These are phyloP conservation scores for Aureobasidium sp. DNA, from an alignment of 2,329 filamentous ascomycete species.

Conservation along the genomic window DNA sequence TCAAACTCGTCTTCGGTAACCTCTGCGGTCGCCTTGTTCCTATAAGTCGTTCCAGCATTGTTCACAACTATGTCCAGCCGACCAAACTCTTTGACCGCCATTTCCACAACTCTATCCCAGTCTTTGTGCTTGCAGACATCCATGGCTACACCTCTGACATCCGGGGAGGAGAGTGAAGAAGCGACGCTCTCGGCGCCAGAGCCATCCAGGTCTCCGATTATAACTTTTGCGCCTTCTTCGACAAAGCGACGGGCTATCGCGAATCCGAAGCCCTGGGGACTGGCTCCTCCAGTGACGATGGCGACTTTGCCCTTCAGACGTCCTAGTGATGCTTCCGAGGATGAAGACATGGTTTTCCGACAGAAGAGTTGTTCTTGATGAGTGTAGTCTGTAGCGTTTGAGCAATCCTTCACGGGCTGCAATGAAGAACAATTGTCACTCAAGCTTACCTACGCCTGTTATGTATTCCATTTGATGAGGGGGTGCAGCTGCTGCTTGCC, in stretches of 20 bases:
- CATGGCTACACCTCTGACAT: constrained; percentile 35
- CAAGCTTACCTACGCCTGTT: neutral
- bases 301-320: constrained; percentile 45
- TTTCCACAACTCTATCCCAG: constrained; percentile 44
- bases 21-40: constrained; percentile 53
- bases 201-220: constrained; percentile 54
- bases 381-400: neutral
- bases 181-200: constrained; percentile 45
- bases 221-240: constrained; percentile 50
- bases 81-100: constrained; percentile 39
- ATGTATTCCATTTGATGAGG: neutral
- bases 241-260: constrained; percentile 52
- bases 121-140: constrained; percentile 36
- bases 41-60: constrained; percentile 51
- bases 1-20: constrained; percentile 61
- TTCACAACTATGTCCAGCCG: constrained; percentile 52
- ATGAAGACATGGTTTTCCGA: constrained; percentile 1
- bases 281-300: constrained; percentile 49
- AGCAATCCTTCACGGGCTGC: neutral
- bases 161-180: constrained; percentile 30
- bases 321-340: constrained; percentile 5
- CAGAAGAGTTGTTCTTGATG: neutral
- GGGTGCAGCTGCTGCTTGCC: neutral
- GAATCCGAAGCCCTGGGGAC: constrained; percentile 50
- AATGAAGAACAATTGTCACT: neutral